Conservation (phyloP, 257 asterid genomes). For the Avicennia marina region DNA sequence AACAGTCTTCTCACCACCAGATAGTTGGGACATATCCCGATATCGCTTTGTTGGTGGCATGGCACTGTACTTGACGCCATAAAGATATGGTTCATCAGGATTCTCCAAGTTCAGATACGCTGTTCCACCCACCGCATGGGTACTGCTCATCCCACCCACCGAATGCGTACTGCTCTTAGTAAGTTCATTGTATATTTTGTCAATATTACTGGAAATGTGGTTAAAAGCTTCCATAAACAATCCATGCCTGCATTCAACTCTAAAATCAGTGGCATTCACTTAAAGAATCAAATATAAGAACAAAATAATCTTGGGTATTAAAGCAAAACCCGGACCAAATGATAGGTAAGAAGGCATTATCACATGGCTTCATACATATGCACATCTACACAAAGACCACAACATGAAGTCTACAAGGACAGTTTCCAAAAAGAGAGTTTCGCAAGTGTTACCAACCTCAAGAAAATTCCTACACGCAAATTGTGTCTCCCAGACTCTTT, state of each 20-base stretch:
- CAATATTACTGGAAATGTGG: constrained; percentile 76
- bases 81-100: constrained; percentile 90
- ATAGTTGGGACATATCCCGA: constrained; percentile 90
- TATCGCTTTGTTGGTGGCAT: constrained; percentile 99
- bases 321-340: constrained; percentile 2
- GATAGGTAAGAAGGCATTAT: not conserved
- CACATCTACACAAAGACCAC: too few species aligned
- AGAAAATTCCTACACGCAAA: too few species aligned
- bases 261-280: constrained; percentile 20
- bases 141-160: constrained; percentile 58
- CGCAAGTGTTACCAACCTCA: too few species aligned
- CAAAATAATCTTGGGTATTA: not conserved
- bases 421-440: too few species aligned
- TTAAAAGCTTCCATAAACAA: constrained; percentile 86
- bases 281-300: not conserved
- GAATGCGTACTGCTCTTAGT: constrained; percentile 62
- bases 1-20: constrained; percentile 99
- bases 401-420: too few species aligned
- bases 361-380: too few species aligned
- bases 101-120: constrained; percentile 88
- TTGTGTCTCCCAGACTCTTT: too few species aligned
- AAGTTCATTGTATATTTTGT: constrained; percentile 91
- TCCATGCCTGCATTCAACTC: constrained; percentile 54
- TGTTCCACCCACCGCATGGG: constrained; percentile 95
- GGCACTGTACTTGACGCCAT: constrained; percentile 90